Conservation (phyloP, 768 basidiomycete species). For the Leccinum longicurvipes region DNA sequence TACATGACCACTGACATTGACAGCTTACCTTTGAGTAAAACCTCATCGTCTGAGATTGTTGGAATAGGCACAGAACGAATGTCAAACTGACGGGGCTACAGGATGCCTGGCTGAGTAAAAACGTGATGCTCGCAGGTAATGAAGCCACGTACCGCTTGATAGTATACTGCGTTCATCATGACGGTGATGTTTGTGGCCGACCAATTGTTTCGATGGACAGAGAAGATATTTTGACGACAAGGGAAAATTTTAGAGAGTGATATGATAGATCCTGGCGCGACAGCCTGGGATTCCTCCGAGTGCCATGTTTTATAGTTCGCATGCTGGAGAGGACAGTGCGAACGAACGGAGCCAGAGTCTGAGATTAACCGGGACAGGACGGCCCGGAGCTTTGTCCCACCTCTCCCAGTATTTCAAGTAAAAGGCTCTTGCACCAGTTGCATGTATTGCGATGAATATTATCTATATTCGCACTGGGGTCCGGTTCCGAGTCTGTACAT, state of each 20-base stretch:
- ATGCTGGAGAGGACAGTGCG: not conserved
- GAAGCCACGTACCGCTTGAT: conserved; percentile 35
- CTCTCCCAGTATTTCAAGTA: too few species aligned
- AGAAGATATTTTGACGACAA: not conserved
- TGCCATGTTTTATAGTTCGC: not conserved
- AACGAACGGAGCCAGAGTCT: too few species aligned
- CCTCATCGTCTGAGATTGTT: conserved; percentile 49
- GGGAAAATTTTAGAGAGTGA: not conserved
- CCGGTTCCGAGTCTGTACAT: not conserved
- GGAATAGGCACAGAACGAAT: conserved; percentile 52
- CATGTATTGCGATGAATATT: not conserved
- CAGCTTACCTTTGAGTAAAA: conserved; percentile 53
- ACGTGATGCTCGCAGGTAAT: not conserved
- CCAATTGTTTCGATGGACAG: too few species aligned
- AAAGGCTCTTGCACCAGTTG: not conserved
- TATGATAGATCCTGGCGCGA: not conserved
- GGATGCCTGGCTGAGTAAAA: not conserved
- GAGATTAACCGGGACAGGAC: not conserved
- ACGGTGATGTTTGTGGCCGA: not conserved
- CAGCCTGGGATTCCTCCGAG: conserved; percentile 13
- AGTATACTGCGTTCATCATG: conserved; percentile 49
- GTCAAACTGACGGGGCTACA: conserved; percentile 48
- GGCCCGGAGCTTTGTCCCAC: not conserved
- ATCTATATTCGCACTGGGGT: not conserved
- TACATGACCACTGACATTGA: not conserved